Conservation (phyloP, 306 rosid genomes). For the Malus domestica region DNA sequence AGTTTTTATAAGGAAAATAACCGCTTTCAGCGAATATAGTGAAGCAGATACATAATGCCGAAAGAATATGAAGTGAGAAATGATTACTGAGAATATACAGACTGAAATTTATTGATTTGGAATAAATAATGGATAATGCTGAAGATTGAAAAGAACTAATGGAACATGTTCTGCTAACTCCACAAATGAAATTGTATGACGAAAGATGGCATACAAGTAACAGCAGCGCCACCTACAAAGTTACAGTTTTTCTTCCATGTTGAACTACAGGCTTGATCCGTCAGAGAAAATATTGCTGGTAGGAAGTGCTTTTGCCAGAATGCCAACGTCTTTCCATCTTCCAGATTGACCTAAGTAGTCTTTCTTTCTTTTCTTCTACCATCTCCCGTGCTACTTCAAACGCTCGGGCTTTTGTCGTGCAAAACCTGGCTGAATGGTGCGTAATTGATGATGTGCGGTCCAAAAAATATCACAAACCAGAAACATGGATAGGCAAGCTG, state of each 20-base stretch:
- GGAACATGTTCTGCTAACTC: slow-evolving; percentile 9
- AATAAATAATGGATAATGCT: not conserved
- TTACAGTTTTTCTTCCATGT: slow-evolving; percentile 8
- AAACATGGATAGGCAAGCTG: slow-evolving; percentile 32
- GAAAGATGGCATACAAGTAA: slow-evolving; percentile 12
- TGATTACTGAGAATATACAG: not conserved
- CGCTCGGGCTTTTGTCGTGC: slow-evolving; percentile 66
- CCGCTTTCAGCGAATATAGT: not conserved
- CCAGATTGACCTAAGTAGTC: not conserved
- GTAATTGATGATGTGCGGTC: slow-evolving; percentile 21
- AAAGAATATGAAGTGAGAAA: not conserved
- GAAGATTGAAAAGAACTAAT: not conserved
- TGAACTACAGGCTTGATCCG: not conserved
- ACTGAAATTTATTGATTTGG: not conserved
- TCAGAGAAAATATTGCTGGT: not conserved
- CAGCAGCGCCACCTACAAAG: slow-evolving; percentile 1
- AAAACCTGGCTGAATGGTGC: slow-evolving; percentile 75
- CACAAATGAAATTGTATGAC: not conserved
- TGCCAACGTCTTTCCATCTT: not conserved
- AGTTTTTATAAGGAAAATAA: no score
- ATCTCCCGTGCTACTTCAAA: slow-evolving; percentile 27
- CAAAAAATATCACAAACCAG: slow-evolving; percentile 28
- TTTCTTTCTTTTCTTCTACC: slow-evolving; percentile 5
- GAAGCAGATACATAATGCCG: not conserved
- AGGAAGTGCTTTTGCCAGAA: not conserved